Conservation (phyloP, 257 asterid species). For the Primulina eburnea region DNA sequence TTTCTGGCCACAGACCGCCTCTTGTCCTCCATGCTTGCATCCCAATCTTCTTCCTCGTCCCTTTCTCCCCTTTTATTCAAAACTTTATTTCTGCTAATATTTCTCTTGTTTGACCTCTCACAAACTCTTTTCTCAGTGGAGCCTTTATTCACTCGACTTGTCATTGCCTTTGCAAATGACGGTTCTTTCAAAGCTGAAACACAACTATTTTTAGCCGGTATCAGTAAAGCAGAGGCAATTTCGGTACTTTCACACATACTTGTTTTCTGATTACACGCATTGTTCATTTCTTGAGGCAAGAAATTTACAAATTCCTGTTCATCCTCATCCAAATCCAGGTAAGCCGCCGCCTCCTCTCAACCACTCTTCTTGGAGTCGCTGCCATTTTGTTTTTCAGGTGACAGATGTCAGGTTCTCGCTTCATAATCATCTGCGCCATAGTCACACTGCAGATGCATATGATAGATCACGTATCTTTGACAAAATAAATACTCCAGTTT, state of each 20-base stretch:
- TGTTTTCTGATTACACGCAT: conserved; percentile 21
- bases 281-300: conserved; percentile 18
- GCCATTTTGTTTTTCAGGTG: conserved; percentile 17
- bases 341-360: conserved; percentile 42
- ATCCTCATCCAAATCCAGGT: conserved; percentile 41
- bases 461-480: neutral
- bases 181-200: conserved; percentile 19
- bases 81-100: conserved; percentile 12
- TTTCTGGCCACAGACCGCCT: conserved; percentile 25
- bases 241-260: conserved; percentile 17
- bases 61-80: conserved; percentile 26
- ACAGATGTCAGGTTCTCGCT: conserved; percentile 34
- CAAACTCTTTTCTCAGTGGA: conserved; percentile 24
- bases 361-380: conserved; percentile 21
- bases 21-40: conserved; percentile 34
- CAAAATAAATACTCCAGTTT: neutral
- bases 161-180: conserved; percentile 19
- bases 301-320: conserved; percentile 25
- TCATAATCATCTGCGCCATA: conserved; percentile 47
- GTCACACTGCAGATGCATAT: conserved; percentile 28
- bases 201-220: conserved; percentile 22
- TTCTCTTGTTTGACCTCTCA: conserved; percentile 27
- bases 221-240: conserved; percentile 17
- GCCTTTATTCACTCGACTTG: conserved; percentile 15
- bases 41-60: conserved; percentile 51